Base-by-base conservation (phyloP, 257 asterid genomes). In the Plantago ovata region DNA sequence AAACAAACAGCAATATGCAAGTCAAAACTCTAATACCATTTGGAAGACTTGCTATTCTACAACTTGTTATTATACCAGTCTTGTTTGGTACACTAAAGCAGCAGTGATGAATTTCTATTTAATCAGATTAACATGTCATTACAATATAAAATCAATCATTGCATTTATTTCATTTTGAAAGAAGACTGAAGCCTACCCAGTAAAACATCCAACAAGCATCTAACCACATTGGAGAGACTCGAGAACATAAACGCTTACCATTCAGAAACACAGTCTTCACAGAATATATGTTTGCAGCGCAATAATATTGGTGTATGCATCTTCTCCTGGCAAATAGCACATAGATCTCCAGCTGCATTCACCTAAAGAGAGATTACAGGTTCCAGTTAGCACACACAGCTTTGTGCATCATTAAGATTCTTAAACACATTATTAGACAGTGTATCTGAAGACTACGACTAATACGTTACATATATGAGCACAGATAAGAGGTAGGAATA, bases 271-370 rank as follows among this genome's bases (percentile, higher is more conserved):
- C 94, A 84, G 67, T 81, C 90, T 77, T 84, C 94, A 48, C 94
- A 84, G 63, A 84, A 84, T 44, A 82, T 75, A 69, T 84, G 94
- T 66, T 79, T 82, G 68, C 94, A 84, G 53, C 76, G 69, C 70
- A 84, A 53, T 54, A 82, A 58, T 62, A 79, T 69, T 38, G 94
- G 94, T 14, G 75, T 50, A 55, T 72, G 83, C 90, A 82, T 82
- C 82, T 84, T 84, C 73, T 79, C 90, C 73, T 82, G 94, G 77
- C 89, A 84, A 60, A 84, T 84, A 60, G 84, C 85, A 75, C 94
- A 84, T 43, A 82, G 61, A 68, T 84, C 94, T 59, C 90, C 94
- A 0, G 83, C 85, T 44, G 71, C 80, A 73, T 68, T 77, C 48
- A 84, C 89, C 94, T 84, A 72, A 28, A 13, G 15, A 24, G 13